phyloP scores from a whole-genome alignment of 495 filamentous ascomycete genomes.

The Penicillium salamii region DNA sequence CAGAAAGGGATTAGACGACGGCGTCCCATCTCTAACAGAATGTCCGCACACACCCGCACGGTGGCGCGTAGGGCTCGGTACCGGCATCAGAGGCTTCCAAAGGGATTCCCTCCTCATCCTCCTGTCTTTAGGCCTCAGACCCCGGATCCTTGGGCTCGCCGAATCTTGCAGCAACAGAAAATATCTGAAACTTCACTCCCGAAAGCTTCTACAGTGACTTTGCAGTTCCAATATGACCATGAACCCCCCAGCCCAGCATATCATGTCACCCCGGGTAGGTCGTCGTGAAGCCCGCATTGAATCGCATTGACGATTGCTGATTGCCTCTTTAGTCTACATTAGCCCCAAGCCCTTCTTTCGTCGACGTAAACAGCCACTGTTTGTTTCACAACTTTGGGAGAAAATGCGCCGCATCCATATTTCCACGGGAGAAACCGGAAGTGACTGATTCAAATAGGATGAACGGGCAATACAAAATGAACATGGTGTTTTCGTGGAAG shows the following conservation, averaged over 20 bases:
- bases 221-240: neutral
- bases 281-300: neutral
- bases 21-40: neutral
- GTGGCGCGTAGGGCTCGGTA: neutral
- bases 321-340: neutral
- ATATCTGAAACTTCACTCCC: neutral
- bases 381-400: neutral
- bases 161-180: neutral
- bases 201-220: neutral
- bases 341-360: neutral
- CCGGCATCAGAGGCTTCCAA: neutral
- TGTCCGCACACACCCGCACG: neutral
- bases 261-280: neutral
- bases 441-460: neutral
- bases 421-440: neutral
- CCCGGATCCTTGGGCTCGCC: constrained; percentile 1
- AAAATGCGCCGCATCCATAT: neutral
- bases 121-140: neutral
- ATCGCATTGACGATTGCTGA: neutral
- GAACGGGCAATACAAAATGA: neutral
- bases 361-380: constrained; percentile 1
- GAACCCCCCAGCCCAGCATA: neutral
- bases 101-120: neutral
- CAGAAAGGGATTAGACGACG: constrained; percentile 2
- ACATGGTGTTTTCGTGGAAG: too few relatives aligned